Evolutionary conservation across 129 eudicot genomes (phyloP).

Genomic region (Centaurea solstitialis): DNA sequence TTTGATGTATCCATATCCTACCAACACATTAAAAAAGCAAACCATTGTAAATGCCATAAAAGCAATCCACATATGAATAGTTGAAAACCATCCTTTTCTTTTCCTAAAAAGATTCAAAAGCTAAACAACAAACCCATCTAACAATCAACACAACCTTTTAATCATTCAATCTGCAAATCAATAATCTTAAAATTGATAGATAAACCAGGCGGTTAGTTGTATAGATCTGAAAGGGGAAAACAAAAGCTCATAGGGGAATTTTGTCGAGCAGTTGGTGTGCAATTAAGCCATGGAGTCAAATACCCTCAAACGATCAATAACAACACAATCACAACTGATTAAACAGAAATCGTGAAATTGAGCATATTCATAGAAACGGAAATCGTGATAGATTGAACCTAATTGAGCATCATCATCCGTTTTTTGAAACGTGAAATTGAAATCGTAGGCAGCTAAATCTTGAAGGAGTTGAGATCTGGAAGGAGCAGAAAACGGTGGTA

Average conservation of each 20-base stretch:
- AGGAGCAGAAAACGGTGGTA: too few species aligned
- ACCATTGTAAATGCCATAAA: too few species aligned
- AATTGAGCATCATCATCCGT: too few species aligned
- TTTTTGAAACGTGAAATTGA: too few species aligned
- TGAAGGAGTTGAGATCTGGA: too few species aligned
- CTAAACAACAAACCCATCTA: not conserved
- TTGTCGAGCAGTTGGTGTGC: conserved; percentile 22
- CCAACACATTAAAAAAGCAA: conserved; percentile 1
- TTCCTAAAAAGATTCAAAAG: not conserved
- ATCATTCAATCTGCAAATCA: not conserved
- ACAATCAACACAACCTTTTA: too few species aligned
- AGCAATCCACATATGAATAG: not conserved
- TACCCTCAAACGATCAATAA: not conserved
- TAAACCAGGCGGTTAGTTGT: not conserved
- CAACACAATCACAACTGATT: not conserved
- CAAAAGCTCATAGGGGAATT: not conserved
- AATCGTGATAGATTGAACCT: too few species aligned
- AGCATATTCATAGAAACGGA: too few species aligned
- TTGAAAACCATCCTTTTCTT: not conserved
- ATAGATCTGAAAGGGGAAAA: not conserved
- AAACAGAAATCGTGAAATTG: not conserved
- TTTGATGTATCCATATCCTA: conserved; percentile 80
- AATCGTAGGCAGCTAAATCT: too few species aligned
- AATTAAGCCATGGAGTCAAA: not conserved
- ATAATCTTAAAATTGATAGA: not conserved